Evolutionary conservation across 768 basidiomycete genomes (phyloP).

Genomic region (Lactarius psammicola): DNA sequence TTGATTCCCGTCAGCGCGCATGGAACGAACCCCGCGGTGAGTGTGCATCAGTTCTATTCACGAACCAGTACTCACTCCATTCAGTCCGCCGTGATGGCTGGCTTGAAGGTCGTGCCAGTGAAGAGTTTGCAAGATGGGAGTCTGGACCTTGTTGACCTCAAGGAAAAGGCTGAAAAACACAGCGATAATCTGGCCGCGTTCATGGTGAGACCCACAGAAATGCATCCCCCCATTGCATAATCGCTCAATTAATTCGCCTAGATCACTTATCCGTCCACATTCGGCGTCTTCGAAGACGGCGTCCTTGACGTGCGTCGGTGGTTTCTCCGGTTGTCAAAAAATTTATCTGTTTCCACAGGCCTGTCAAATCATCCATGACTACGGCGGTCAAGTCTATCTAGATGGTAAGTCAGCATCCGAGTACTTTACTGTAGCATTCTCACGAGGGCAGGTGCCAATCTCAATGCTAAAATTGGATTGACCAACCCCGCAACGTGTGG

Average conservation of each 20-base stretch:
- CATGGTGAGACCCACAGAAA: slow-evolving; percentile 56
- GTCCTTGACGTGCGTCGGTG: slow-evolving; percentile 58
- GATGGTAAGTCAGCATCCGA: slow-evolving; percentile 53
- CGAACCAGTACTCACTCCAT: slow-evolving; percentile 25
- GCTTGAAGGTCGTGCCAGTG: slow-evolving; percentile 93
- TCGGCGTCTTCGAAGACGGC: slow-evolving; percentile 95
- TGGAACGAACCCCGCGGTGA: slow-evolving; percentile 95
- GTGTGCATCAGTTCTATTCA: slow-evolving; percentile 33
- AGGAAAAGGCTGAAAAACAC: slow-evolving; percentile 84
- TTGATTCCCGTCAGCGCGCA: slow-evolving; percentile 95
- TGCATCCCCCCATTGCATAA: slow-evolving; percentile 21
- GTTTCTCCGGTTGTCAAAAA: neutral
- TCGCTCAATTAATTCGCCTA: slow-evolving; percentile 34
- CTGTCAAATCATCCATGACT: slow-evolving; percentile 89
- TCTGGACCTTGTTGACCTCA: slow-evolving; percentile 84
- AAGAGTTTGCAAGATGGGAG: slow-evolving; percentile 86
- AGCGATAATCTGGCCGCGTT: slow-evolving; percentile 91
- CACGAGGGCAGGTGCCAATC: slow-evolving; percentile 63
- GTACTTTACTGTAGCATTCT: neutral
- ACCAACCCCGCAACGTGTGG: slow-evolving; percentile 95
- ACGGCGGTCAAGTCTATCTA: slow-evolving; percentile 96
- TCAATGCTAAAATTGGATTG: slow-evolving; percentile 91
- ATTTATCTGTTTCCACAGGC: slow-evolving; percentile 48
- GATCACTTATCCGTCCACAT: slow-evolving; percentile 98
- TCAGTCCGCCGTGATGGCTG: slow-evolving; percentile 95